Evolutionary conservation across 2,329 filamentous ascomycete species (phyloP), one percentile per base, ranked within the genome.

Genomic region (Ascochyta koolunga): DNA sequence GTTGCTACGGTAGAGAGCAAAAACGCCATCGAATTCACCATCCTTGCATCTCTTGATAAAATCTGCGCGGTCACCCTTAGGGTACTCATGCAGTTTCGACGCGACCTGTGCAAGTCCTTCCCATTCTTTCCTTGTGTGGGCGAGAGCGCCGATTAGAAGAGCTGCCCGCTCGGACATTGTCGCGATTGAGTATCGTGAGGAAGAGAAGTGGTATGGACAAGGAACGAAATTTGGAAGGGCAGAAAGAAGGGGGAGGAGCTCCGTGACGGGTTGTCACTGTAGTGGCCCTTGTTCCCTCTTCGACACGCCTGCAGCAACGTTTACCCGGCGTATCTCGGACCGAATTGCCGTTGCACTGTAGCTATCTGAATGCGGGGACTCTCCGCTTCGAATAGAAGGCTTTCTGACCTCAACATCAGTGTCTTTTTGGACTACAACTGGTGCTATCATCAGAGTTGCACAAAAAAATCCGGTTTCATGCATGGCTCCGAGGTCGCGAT

Each of bases 1-100:
- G 65, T 86, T 86, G 41, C 82, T 85, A 50, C 84, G 80, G 68
- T 85, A 86, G 42, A 86, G 78, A 1, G 75, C 83, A 25, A 82
- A 77, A 1, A 86, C 79, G 59, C 81, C 80, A 47, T 85, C 77
- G 57, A 82, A 86, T 38, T 80, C 72, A 33, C 82, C 83, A n/a
- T 76, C 73, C 57, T 79, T 80, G 70, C 81, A 81, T 50, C 81
- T 82, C 42, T 77, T 74, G 24, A 86, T 70, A 67, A 86, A 86
- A 24, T 85, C 80, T 37, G 81, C 76, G 25, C 83, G 76, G 13
- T 78, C 80, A 48, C 83, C 84, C 18, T 69, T 67, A 31, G 78
- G 76, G 65, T 83, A 86, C 72, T 85, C 82, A 78, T 83, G 58
- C 5, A 70, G 61, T 46, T 71, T 72, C 6, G 70, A 69, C 3